A percentile compares a stretch with the other conserved stretches of the same genome.
phyloP scores from a whole-genome alignment of 306 rosid species.

The Cicer yamashitae region DNA sequence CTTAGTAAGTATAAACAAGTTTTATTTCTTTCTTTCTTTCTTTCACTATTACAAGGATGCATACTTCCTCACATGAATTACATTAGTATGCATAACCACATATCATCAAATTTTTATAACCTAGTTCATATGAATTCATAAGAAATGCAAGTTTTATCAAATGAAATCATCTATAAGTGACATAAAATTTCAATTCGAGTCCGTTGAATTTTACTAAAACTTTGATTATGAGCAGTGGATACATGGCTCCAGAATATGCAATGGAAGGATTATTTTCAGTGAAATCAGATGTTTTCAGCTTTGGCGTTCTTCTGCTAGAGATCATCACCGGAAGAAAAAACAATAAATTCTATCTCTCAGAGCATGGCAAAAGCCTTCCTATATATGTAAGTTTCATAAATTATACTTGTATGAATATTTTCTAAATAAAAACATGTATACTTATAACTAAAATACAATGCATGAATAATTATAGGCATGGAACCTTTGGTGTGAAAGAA shows the following conservation, averaged over 20 bases:
- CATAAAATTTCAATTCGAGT: not conserved
- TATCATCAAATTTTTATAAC: constrained; percentile 12
- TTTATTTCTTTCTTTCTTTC: not conserved
- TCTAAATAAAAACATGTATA: not conserved
- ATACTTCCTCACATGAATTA: constrained; percentile 17
- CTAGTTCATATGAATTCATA: not conserved
- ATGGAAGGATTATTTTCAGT: constrained; percentile 56
- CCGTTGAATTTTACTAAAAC: not conserved
- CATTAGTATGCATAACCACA: not conserved
- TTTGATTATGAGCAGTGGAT: constrained; percentile 51
- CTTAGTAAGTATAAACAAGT: constrained; percentile 54
- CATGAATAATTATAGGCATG: constrained; percentile 51
- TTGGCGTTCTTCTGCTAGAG: constrained; percentile 58
- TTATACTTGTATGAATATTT: not conserved
- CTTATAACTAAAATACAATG: constrained; percentile 3
- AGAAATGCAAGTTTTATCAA: not conserved
- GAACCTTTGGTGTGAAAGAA: constrained; percentile 59
- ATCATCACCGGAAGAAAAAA: constrained; percentile 55
- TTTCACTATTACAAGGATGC: constrained; percentile 2
- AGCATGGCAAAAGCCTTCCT: constrained; percentile 50
- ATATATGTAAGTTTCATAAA: constrained; percentile 45
- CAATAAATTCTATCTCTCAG: constrained; percentile 45
- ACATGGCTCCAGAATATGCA: constrained; percentile 70
- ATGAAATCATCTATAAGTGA: not conserved
- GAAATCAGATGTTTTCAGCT: constrained; percentile 58